Evolutionary conservation across 2,329 filamentous ascomycete genomes (phyloP), one percentile per base, ranked within the genome.

Genomic region (Diaporthe sp.): DNA sequence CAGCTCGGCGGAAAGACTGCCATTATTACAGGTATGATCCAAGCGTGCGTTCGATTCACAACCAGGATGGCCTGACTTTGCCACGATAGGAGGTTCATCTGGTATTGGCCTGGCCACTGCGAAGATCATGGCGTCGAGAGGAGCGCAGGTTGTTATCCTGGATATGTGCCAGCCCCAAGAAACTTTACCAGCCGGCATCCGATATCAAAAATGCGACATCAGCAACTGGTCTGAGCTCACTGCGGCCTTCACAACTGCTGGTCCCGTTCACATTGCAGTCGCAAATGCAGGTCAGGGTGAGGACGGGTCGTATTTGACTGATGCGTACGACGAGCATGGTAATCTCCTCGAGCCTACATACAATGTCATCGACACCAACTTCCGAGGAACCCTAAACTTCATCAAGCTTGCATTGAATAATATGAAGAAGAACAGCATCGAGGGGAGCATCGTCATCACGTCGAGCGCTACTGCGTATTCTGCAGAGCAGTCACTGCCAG

Each of bases 361-460:
- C 66, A 71, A 63, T 4, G 77, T 83, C 4, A 51, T 85, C 6
- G 81, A 84, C 50, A 79, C 84, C 59, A 84, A 85, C 73, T 73
- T 82, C 15, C 76, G 77, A 10, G 81, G 66, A 0, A 78, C 79
- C 0, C 44, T 82, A 4, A 81, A 85, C 73, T 79, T 81, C 19
- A 75, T 81, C 55, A 84, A 84, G 75, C 77, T 85, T 1, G 80
- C 80, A 0, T 70, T 79, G 61, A 77, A 77, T 32, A 55, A 42
- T n/a, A 81, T 84, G 78, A 74, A 77, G 12, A 73, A 70, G 65
- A 63, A 79, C 9, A 44, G 69, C 9, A 75, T 58, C n/a, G 73
- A 75, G 0, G 82, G 83, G 2, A 82, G 81, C 73, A 81, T 85
- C 37, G 83, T 85, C n/a, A 80, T 86, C 44, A 84, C 82, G 1